A percentile compares a stretch with the other conserved stretches of the same genome.
phyloP scores from a whole-genome alignment of 148 eudicot species.

The Chenopodium formosanum region DNA sequence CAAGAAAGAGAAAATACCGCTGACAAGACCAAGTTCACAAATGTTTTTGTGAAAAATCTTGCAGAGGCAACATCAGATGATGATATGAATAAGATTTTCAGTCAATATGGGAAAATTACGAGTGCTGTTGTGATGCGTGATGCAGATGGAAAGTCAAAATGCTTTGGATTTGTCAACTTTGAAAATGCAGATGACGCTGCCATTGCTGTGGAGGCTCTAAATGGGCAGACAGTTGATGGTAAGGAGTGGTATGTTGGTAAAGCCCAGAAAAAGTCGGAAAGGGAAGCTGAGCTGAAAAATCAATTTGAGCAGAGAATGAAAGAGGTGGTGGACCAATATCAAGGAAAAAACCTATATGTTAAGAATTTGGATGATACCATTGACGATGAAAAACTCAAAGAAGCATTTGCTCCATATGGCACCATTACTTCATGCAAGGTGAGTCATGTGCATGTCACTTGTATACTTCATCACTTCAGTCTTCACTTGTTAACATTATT shows the following conservation, averaged over 20 bases:
- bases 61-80: conserved; percentile 74
- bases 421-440: conserved; percentile 90
- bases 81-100: conserved; percentile 57
- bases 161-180: conserved; percentile 97
- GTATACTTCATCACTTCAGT: neutral
- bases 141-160: conserved; percentile 72
- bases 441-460: conserved; percentile 3
- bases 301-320: conserved; percentile 63
- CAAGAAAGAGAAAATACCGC: conserved; percentile 68
- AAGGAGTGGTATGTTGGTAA: conserved; percentile 94
- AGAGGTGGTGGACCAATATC: conserved; percentile 69
- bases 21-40: conserved; percentile 68
- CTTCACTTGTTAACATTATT: neutral
- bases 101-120: conserved; percentile 71
- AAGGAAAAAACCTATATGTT: conserved; percentile 69
- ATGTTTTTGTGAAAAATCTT: conserved; percentile 82
- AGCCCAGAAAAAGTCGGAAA: conserved; percentile 86
- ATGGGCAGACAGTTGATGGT: conserved; percentile 68
- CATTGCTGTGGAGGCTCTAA: conserved; percentile 65
- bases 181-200: conserved; percentile 86
- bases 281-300: conserved; percentile 65
- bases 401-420: conserved; percentile 69
- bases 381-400: conserved; percentile 79
- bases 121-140: conserved; percentile 88
- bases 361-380: conserved; percentile 85